A percentile compares a stretch with the other conserved stretches of the same genome.
These are phyloP conservation scores for Fusarium sp. DNA, from an alignment of 2,329 filamentous ascomycete species.

Conservation along the genomic window DNA sequence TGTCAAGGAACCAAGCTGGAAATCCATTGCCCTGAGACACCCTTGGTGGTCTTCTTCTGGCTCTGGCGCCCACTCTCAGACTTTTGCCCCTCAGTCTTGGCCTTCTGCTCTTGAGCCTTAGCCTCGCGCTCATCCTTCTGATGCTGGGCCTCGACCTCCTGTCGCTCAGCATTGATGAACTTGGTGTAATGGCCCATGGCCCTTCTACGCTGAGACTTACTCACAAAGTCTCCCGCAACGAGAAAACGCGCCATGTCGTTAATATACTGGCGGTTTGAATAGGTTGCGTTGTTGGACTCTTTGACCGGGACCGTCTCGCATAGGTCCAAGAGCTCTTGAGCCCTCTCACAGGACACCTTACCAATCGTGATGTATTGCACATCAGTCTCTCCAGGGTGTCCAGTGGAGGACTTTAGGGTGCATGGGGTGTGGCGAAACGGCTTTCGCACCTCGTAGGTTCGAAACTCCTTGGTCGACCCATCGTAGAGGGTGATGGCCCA, in stretches of 20 bases:
- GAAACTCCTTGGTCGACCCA: rapidly evolving
- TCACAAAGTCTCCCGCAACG: not conserved
- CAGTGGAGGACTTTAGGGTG: not conserved
- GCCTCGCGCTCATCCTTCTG: not conserved
- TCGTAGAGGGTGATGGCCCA: not conserved
- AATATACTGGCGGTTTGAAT: not conserved
- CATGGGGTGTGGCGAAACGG: rapidly evolving
- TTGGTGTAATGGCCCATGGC: not conserved
- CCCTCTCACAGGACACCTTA: not conserved
- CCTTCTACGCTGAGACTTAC: not conserved
- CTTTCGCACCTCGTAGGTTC: not conserved
- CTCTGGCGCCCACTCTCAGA: not conserved
- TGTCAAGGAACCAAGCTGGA: not conserved
- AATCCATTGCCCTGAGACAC: not conserved
- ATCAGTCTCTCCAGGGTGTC: not conserved
- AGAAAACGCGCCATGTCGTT: not conserved
- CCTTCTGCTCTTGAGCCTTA: not conserved
- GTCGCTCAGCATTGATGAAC: not conserved
- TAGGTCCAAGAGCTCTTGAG: not conserved
- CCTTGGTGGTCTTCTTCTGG: not conserved
- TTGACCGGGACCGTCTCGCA: not conserved
- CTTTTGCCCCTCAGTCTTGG: not conserved
- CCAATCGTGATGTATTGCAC: not conserved
- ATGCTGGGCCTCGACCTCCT: not conserved
- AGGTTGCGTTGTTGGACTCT: not conserved